These are phyloP conservation scores for Orbilia quercus DNA, from an alignment of 2,329 filamentous ascomycete species.

Conservation along the genomic window DNA sequence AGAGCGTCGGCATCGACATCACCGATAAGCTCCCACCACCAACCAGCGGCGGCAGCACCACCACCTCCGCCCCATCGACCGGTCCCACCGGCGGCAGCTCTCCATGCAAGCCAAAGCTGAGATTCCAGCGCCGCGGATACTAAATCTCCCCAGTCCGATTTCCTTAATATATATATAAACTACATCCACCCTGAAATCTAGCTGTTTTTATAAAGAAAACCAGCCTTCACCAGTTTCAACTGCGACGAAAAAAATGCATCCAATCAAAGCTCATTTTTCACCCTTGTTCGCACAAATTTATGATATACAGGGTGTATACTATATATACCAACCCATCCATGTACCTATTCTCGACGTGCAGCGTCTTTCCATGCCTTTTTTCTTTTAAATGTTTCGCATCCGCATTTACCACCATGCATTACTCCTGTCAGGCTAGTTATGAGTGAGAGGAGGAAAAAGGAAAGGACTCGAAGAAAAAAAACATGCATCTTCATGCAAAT, in stretches of 20 bases:
- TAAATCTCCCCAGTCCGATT: constrained; percentile 23
- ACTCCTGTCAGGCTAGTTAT: constrained; percentile 4
- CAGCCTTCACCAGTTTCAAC: no score
- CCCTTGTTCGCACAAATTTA: constrained; percentile 18
- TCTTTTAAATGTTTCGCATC: constrained; percentile 3
- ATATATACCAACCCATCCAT: constrained; percentile 2
- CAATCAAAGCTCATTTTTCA: not conserved
- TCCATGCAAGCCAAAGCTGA: constrained; percentile 53
- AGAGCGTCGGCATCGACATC: constrained; percentile 55
- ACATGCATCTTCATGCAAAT: constrained; percentile 29
- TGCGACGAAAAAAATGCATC: no score
- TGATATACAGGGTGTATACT: constrained; percentile 11
- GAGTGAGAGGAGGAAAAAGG: constrained; percentile 3
- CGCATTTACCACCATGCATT: constrained; percentile 16
- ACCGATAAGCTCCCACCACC: constrained; percentile 44
- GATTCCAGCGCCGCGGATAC: constrained; percentile 30
- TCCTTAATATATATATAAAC: no score
- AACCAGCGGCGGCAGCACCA: constrained; percentile 9
- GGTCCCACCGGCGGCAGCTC: constrained; percentile 22
- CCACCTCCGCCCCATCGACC: constrained; percentile 31
- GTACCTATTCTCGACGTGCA: constrained; percentile 47
- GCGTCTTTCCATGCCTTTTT: constrained; percentile 1
- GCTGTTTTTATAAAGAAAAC: no score
- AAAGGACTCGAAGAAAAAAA: constrained; percentile 11
- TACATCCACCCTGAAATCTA: no score